These are phyloP conservation scores for Pseudocercospora eumusae DNA, from an alignment of 2,329 filamentous ascomycete species.

Conservation along the genomic window DNA sequence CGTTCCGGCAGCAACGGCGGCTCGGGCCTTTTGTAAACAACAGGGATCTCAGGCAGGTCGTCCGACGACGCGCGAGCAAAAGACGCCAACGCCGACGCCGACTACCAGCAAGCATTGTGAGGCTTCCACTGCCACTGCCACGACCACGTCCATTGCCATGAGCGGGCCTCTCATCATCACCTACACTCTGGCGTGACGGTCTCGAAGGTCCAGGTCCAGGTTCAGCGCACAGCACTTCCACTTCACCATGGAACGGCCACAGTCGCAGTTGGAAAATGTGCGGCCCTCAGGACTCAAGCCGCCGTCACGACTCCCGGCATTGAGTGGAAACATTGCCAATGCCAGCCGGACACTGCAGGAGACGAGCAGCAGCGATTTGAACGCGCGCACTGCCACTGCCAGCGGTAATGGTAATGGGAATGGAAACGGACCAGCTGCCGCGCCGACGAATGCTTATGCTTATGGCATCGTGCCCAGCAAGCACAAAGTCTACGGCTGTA, in stretches of 20 bases:
- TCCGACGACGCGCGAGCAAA: neutral
- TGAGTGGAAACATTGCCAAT: slow-evolving; percentile 21
- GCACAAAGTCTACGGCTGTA: slow-evolving; percentile 55
- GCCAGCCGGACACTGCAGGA: slow-evolving; percentile 30
- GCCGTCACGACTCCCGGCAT: slow-evolving; percentile 36
- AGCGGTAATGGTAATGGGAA: slow-evolving; percentile 13
- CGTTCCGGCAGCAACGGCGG: slow-evolving; percentile 11
- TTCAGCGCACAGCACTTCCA: slow-evolving; percentile 14
- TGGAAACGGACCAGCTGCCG: slow-evolving; percentile 16
- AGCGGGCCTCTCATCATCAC: slow-evolving; percentile 11
- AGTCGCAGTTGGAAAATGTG: slow-evolving; percentile 38
- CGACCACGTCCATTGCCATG: slow-evolving; percentile 11
- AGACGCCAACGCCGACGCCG: neutral
- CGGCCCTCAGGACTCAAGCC: slow-evolving; percentile 38
- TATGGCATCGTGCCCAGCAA: slow-evolving; percentile 41
- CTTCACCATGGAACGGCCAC: slow-evolving; percentile 35
- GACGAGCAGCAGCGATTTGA: slow-evolving; percentile 45
- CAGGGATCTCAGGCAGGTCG: neutral
- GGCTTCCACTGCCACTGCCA: neutral
- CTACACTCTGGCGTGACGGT: slow-evolving; percentile 20
- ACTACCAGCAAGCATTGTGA: neutral
- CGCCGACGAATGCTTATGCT: slow-evolving; percentile 1
- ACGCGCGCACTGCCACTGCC: slow-evolving; percentile 50
- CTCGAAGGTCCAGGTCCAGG: slow-evolving; percentile 11
- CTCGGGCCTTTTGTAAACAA: slow-evolving; percentile 5